Base-by-base conservation (phyloP, 129 eudicot species). In the Flaveria bidentis region DNA sequence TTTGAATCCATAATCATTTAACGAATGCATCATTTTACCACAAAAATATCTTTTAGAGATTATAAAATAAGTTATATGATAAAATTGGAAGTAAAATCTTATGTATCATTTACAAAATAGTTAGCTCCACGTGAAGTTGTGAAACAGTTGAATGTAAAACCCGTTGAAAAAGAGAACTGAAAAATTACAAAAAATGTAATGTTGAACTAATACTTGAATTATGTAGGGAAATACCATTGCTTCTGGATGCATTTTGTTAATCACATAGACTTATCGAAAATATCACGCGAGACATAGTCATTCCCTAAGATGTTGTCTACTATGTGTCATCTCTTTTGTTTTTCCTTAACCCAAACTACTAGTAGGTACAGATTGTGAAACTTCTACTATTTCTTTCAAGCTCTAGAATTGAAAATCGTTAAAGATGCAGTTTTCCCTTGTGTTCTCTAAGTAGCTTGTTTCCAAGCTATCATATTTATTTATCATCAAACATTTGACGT, bases 101-200 rank as follows among this genome's bases (percentile, higher is more conserved):
- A 0, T 5, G 5, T 36, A 36, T 4, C 6, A 4, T 4, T 4
- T 33, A 4, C 4, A 28, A 0, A 0, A 2, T 2, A 28, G n/a
- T 92, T 90, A 71, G 96, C 86, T 41, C 90, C 81, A 83, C 92
- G 88, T 23, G 96, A 79, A 73, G 86, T 90, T 69, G 83, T 60
- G 80, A 47, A 47, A 41, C 66, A 36, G 46, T 77, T 11, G 85
- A 80, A 56, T 69, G 78, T 69, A 78, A 67, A 80, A 75, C 63
- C 82, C 82, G 15, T 55, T 28, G 6, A 70, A 78, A 62, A 78
- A 49, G 30, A 56, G 33, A 2, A 84, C 65, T 81, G 87, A n/a
- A 85, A 66, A 62, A 78, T 50, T 28, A 57, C 49, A 46, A 47
- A n/a, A 51, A 30, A 44, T 41, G 50, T 56, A 68, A 2, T 41